Evolutionary conservation across 2,329 filamentous ascomycete genomes (phyloP).

Genomic region (Diaporthe citriasiana): DNA sequence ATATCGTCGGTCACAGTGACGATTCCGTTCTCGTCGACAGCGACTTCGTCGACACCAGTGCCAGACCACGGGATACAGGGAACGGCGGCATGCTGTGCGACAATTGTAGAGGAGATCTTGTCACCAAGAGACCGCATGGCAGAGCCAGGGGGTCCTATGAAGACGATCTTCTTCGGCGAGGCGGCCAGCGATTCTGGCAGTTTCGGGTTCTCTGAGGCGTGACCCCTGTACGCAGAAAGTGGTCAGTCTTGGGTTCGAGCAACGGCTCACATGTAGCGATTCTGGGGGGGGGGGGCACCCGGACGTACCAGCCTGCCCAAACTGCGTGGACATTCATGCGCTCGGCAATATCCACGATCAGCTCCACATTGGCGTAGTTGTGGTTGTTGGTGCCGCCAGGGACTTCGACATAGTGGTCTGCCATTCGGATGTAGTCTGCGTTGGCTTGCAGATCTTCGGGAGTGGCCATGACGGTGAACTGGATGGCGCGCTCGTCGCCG

Average conservation of each 20-base stretch:
- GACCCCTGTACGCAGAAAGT: constrained; percentile 73
- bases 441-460: constrained; percentile 98
- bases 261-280: constrained; percentile 41
- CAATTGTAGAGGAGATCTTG: constrained; percentile 99
- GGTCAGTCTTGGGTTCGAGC: constrained; percentile 30
- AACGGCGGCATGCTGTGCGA: constrained; percentile 95
- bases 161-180: constrained; percentile 98
- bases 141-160: constrained; percentile 97
- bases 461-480: constrained; percentile 99
- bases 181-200: constrained; percentile 95
- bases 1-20: constrained; percentile 90
- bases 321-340: constrained; percentile 98
- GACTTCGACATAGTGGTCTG: constrained; percentile 99
- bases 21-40: constrained; percentile 84
- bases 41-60: constrained; percentile 87
- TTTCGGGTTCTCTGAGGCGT: constrained; percentile 98
- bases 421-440: constrained; percentile 99
- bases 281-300: no score
- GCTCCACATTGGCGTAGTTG: constrained; percentile 99
- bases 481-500: constrained; percentile 96
- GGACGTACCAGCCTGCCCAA: constrained; percentile 94
- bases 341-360: constrained; percentile 98
- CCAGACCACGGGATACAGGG: constrained; percentile 99
- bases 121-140: constrained; percentile 99
- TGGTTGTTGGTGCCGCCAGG: constrained; percentile 99